phyloP scores from a whole-genome alignment of 2,329 filamentous ascomycete species.

The Talaromyces funiculosus region DNA sequence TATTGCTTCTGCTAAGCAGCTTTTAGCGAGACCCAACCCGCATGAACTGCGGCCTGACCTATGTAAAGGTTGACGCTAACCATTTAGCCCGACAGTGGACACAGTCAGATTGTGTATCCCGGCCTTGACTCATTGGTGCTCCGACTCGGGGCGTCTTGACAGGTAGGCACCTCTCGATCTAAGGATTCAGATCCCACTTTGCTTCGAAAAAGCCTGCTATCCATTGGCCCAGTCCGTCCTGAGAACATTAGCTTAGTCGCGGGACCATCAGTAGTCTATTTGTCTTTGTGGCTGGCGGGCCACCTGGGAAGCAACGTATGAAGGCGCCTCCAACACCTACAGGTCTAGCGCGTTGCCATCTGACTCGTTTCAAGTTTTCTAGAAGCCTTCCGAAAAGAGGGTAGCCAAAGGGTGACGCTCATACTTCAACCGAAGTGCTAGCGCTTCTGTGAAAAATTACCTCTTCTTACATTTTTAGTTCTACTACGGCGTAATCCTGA shows the following conservation, averaged over 20 bases:
- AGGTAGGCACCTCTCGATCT: background rate
- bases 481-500: background rate
- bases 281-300: background rate
- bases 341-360: slow-evolving; percentile 3
- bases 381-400: slow-evolving; percentile 12
- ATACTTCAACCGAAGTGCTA: background rate
- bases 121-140: slow-evolving; percentile 26
- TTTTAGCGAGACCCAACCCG: background rate
- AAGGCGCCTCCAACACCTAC: background rate
- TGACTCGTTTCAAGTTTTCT: slow-evolving; percentile 12
- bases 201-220: background rate
- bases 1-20: background rate
- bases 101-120: background rate
- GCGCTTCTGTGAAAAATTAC: background rate
- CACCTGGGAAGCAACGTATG: background rate
- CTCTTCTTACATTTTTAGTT: background rate
- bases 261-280: background rate
- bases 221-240: background rate
- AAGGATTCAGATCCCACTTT: background rate
- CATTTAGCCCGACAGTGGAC: background rate
- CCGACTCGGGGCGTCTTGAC: background rate
- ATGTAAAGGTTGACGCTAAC: background rate
- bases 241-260: background rate
- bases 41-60: background rate
- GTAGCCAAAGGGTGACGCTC: slow-evolving; percentile 5